Conservation (phyloP, 2,329 filamentous ascomycete genomes). For the Fusarium continuum region DNA sequence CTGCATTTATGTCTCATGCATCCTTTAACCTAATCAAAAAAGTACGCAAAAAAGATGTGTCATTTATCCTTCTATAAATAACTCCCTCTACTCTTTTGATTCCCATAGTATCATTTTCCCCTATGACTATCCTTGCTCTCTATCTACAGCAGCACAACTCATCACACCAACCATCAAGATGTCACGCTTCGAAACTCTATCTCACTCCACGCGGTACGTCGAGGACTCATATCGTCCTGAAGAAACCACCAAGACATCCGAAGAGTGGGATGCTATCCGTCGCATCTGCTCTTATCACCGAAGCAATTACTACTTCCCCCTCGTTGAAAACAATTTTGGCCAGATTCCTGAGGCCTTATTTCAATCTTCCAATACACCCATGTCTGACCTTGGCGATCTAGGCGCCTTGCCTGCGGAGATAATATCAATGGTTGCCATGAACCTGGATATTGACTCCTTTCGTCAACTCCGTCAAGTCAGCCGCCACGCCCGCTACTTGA, state of each 20-base stretch:
- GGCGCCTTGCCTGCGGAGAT: not conserved
- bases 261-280: not conserved
- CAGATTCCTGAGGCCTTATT: not conserved
- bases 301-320: not conserved
- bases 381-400: not conserved
- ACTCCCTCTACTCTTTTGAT: too few relatives aligned
- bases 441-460: slow-evolving; percentile 2
- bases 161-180: too few relatives aligned
- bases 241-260: too few relatives aligned
- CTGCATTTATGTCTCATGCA: too few relatives aligned
- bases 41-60: too few relatives aligned
- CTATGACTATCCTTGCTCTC: too few relatives aligned
- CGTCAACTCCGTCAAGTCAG: not conserved
- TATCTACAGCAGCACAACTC: too few relatives aligned
- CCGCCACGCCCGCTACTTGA: not conserved
- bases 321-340: not conserved
- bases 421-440: not conserved
- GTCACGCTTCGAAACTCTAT: not conserved
- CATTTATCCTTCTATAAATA: too few relatives aligned
- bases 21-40: too few relatives aligned
- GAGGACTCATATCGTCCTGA: too few relatives aligned
- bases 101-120: too few relatives aligned
- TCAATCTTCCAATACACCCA: not conserved
- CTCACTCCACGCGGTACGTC: too few relatives aligned
- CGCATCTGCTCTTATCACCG: slow-evolving; percentile 16